These are phyloP conservation scores for Curvularia sp. DNA, from an alignment of 2,329 filamentous ascomycete species.

Conservation along the genomic window DNA sequence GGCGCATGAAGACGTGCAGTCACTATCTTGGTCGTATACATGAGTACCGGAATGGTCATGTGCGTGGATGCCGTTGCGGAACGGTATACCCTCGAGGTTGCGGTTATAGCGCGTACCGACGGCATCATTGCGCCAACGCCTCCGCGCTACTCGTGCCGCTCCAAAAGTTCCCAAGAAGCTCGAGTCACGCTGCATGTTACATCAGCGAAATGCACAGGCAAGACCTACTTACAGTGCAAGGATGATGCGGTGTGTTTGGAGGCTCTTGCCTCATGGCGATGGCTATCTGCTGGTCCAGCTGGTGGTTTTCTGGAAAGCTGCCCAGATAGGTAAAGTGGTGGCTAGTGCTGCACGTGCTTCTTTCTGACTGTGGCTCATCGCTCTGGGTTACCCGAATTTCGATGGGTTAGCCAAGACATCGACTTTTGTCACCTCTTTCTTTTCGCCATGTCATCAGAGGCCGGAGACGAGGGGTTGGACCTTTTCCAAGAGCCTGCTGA, in stretches of 20 bases:
- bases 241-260: slow-evolving; percentile 4
- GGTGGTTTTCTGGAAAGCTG: slow-evolving; percentile 19
- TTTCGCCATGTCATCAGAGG: slow-evolving; percentile 39
- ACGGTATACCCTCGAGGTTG: neutral
- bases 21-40: slow-evolving; percentile 14
- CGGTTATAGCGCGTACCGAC: neutral
- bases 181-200: slow-evolving; percentile 14
- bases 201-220: slow-evolving; percentile 9
- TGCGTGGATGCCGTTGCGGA: slow-evolving; percentile 1
- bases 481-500: slow-evolving; percentile 83
- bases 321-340: slow-evolving; percentile 22
- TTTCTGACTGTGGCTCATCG: slow-evolving; percentile 18
- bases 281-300: slow-evolving; percentile 10
- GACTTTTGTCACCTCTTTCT: slow-evolving; percentile 18
- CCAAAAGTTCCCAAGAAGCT: neutral
- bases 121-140: slow-evolving; percentile 1
- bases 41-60: slow-evolving; percentile 18
- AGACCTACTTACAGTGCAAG: slow-evolving; percentile 8
- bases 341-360: slow-evolving; percentile 19
- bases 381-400: slow-evolving; percentile 28
- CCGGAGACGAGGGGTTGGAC: slow-evolving; percentile 52
- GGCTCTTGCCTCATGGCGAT: slow-evolving; percentile 15
- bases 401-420: slow-evolving; percentile 25
- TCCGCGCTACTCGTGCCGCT: neutral
- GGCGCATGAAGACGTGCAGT: slow-evolving; percentile 26